Evolutionary conservation across 495 filamentous ascomycete genomes (phyloP).

Genomic region (Annulohypoxylon moriforme): DNA sequence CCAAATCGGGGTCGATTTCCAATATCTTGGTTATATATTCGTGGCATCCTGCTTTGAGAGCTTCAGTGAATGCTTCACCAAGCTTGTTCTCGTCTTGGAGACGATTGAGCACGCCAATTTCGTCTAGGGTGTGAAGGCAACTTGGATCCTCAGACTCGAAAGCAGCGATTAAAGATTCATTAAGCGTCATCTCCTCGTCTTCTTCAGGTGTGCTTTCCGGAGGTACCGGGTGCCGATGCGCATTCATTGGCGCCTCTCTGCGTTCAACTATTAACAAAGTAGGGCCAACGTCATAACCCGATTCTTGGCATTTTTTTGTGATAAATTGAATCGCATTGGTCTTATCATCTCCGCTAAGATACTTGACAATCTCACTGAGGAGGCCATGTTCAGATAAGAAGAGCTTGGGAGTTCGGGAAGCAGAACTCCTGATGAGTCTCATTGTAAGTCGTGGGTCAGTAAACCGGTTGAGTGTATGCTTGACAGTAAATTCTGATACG

Average conservation of each 20-base stretch:
- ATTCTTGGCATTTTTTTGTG: no score
- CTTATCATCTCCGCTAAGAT: neutral
- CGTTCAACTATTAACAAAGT: no score
- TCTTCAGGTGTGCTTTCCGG: no score
- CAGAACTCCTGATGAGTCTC: neutral
- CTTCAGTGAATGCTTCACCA: neutral
- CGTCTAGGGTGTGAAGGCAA: neutral
- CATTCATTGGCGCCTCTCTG: no score
- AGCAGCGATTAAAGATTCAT: neutral
- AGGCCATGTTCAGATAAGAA: neutral
- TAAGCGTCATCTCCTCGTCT: neutral
- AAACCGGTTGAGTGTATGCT: neutral
- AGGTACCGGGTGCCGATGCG: neutral
- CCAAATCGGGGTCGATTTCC: constrained; percentile 11
- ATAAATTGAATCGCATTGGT: neutral
- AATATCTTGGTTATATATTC: constrained; percentile 14
- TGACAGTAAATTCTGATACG: neutral
- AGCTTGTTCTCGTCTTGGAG: neutral
- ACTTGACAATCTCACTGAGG: neutral
- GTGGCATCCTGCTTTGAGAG: neutral
- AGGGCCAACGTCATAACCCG: no score
- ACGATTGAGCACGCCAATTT: neutral
- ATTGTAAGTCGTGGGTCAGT: constrained; percentile 14
- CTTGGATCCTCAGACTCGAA: neutral
- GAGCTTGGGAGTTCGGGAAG: neutral